phyloP scores from a whole-genome alignment of 768 basidiomycete genomes.

The Crepidotus variabilis region DNA sequence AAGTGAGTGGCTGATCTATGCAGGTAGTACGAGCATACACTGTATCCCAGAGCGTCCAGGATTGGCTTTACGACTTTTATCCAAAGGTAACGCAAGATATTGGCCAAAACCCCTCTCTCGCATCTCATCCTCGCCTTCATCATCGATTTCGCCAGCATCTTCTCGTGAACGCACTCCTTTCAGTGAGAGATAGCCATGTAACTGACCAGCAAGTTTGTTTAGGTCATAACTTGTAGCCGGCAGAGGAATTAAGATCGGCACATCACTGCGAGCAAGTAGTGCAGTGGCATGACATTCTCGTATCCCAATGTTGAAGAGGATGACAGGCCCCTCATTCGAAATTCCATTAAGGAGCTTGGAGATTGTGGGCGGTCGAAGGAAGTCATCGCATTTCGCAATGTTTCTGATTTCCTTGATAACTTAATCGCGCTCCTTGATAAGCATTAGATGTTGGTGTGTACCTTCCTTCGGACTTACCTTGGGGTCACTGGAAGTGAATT shows the following conservation, averaged over 20 bases:
- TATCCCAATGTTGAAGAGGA: conserved; percentile 16
- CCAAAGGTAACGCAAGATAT: conserved; percentile 17
- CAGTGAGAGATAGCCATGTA: background rate
- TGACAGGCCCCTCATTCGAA: conserved; percentile 12
- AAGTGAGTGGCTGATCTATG: background rate
- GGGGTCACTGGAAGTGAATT: background rate
- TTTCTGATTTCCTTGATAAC: conserved; percentile 11
- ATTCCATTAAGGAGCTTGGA: conserved; percentile 6
- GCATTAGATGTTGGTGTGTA: background rate
- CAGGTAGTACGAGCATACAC: too few relatives aligned
- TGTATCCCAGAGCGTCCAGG: conserved; percentile 13
- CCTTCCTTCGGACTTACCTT: too few relatives aligned
- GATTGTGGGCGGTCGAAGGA: conserved; percentile 11
- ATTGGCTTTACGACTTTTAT: conserved; percentile 17
- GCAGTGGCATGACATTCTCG: conserved; percentile 18
- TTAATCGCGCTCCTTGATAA: conserved; percentile 2
- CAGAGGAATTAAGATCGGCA: conserved; percentile 17
- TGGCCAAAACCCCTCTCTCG: background rate
- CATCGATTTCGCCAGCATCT: too few relatives aligned
- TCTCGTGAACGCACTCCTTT: background rate
- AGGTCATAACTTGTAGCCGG: conserved; percentile 8
- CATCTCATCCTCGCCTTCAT: background rate
- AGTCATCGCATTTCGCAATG: conserved; percentile 12
- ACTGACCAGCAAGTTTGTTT: conserved; percentile 2
- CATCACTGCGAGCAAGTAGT: conserved; percentile 7